Evolutionary conservation across 108 stramenopile genomes (phyloP).

Genomic region (Seminavis robusta): DNA sequence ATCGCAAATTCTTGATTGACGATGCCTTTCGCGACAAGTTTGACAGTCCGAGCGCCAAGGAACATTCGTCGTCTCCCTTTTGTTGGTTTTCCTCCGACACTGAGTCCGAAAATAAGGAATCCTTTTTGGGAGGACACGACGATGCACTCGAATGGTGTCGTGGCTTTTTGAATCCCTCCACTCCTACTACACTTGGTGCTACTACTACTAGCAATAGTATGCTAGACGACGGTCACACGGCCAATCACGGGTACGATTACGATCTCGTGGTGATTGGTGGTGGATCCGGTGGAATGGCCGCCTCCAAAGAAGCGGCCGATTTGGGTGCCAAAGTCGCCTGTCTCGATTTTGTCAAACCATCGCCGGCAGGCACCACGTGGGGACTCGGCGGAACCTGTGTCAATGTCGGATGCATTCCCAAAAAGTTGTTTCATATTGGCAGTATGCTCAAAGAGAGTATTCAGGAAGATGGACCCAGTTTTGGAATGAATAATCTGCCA

Average conservation of each 20-base stretch:
- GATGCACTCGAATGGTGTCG: slow-evolving; percentile 76
- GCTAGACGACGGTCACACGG: slow-evolving; percentile 62
- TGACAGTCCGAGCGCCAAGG: slow-evolving; percentile 26
- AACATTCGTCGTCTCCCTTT: slow-evolving; percentile 63
- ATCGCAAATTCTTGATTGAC: slow-evolving; percentile 76
- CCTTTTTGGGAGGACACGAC: slow-evolving; percentile 84
- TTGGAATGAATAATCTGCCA: slow-evolving; percentile 65
- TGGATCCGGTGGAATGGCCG: slow-evolving; percentile 93
- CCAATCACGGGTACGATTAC: slow-evolving; percentile 86
- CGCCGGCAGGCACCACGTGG: slow-evolving; percentile 91
- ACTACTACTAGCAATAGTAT: no score
- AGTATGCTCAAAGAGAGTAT: slow-evolving; percentile 60
- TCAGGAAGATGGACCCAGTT: slow-evolving; percentile 56
- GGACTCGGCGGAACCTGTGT: slow-evolving; percentile 99
- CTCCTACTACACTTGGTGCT: no score
- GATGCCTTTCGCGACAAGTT: slow-evolving; percentile 51
- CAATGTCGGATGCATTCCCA: slow-evolving; percentile 97
- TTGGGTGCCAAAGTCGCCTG: slow-evolving; percentile 93
- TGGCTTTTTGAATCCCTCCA: slow-evolving; percentile 35
- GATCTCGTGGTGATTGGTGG: slow-evolving; percentile 97
- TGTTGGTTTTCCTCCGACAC: slow-evolving; percentile 51
- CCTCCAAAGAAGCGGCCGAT: slow-evolving; percentile 90
- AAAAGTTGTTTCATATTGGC: slow-evolving; percentile 96
- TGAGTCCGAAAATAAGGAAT: slow-evolving; percentile 38
- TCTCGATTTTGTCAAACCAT: slow-evolving; percentile 96